Evolutionary conservation across 768 basidiomycete genomes (phyloP), one percentile per base, ranked within the genome.

Genomic region (Leccinum aurantiacum): DNA sequence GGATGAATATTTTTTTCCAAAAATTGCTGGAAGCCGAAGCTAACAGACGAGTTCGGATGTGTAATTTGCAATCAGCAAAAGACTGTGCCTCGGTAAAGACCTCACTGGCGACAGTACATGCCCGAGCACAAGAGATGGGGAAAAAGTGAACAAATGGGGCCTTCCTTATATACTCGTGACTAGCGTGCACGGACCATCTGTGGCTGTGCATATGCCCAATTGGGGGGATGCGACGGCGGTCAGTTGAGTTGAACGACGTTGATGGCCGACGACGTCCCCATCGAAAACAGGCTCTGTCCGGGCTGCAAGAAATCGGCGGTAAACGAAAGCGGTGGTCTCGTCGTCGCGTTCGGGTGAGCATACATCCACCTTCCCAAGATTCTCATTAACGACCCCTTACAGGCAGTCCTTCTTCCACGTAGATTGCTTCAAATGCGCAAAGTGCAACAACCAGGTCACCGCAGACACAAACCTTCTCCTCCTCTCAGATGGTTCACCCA

Each of bases 11-110:
- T 11, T 29, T 29, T 85, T 84, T 78, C 84, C 90, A 92, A 93
- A 92, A 92, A 91, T 92, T 91, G 87, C 89, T 87, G 83, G 79
- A 82, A 83, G 87, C 88, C 87, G 79, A 89, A 91, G 88, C 88
- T 81, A 74, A 85, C 83, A 88, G 89, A 91, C 88, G 89, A 75
- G 89, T 91, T 90, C 89, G 90, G 90, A 92, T 92, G 89, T 90
- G 82, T 91, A 91, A 90, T 92, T 92, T 92, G 90, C 90, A 92
- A 92, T 88, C 87, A 92, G 89, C 90, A 91, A 92, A 90, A 80
- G 83, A 90, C 89, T 90, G 87, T 88, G 87, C 86, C 89, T 93
- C 91, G 88, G 90, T 92, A 89, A 80, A 85, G 82, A 93, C 91
- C 89, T 93, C 91, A 92, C 90, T 89, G 87, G 86, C 87, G 88